A percentile compares a stretch with the other conserved stretches of the same genome.
Evolutionary conservation across 805 yeast species (phyloP).

Genomic region (Candida nanaspora): DNA sequence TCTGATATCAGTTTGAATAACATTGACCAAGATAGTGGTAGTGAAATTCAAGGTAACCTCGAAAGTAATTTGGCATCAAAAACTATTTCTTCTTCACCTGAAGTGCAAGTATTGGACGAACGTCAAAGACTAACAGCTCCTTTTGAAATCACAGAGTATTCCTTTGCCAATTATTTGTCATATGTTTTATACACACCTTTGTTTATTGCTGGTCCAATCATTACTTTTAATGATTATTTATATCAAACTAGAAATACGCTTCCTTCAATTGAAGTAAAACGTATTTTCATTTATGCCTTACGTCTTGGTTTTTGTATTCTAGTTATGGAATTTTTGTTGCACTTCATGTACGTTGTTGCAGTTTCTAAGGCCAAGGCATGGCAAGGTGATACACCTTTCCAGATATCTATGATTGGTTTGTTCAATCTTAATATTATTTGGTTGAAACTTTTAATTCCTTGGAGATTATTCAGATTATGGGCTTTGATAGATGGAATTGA

Average conservation of each 20-base stretch:
- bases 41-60: conserved; percentile 1
- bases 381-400: conserved; percentile 84
- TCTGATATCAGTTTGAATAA: conserved; percentile 5
- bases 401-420: conserved; percentile 89
- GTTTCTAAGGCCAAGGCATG: conserved; percentile 86
- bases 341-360: conserved; percentile 88
- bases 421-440: conserved; percentile 88
- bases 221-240: conserved; percentile 86
- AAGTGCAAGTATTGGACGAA: conserved; percentile 36
- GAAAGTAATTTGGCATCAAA: conserved; percentile 2
- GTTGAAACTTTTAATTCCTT: conserved; percentile 88
- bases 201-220: conserved; percentile 90
- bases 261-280: conserved; percentile 48
- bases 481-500: conserved; percentile 86
- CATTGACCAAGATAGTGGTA: conserved; percentile 7
- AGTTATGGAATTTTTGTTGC: conserved; percentile 85
- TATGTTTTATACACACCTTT: conserved; percentile 82
- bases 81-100: conserved; percentile 8
- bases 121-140: conserved; percentile 60
- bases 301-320: conserved; percentile 68
- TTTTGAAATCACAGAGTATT: conserved; percentile 54
- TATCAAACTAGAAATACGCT: conserved; percentile 60
- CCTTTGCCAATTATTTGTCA: conserved; percentile 58
- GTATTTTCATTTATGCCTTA: conserved; percentile 54
- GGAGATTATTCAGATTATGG: conserved; percentile 96